phyloP scores from a whole-genome alignment of 495 filamentous ascomycete species.

The Cryomyces minteri region DNA sequence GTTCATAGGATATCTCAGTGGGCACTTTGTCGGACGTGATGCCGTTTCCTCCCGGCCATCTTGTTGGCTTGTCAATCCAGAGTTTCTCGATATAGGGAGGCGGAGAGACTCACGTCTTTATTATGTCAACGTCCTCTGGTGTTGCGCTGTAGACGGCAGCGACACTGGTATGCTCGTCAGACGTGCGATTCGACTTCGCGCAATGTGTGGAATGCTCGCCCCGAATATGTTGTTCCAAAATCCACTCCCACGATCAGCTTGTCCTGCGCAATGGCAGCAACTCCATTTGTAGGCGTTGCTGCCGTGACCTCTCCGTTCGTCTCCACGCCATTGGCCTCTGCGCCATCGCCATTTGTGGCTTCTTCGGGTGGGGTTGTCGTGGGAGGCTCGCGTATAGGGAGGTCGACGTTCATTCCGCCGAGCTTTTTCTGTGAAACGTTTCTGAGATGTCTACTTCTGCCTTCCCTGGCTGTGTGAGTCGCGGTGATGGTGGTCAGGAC shows the following conservation, averaged over 20 bases:
- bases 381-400: neutral
- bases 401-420: conserved; percentile 1
- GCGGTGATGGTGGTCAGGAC: too few relatives aligned
- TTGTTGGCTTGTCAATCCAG: neutral
- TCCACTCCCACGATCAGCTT: conserved; percentile 44
- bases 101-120: conserved; percentile 31
- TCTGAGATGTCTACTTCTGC: too few relatives aligned
- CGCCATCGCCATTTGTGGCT: neutral
- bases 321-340: neutral
- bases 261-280: too few relatives aligned
- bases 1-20: conserved; percentile 24
- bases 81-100: neutral
- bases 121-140: conserved; percentile 61
- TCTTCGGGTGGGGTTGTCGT: neutral
- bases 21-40: conserved; percentile 27
- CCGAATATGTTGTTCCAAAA: conserved; percentile 54
- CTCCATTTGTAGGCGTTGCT: too few relatives aligned
- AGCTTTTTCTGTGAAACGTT: neutral
- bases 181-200: conserved; percentile 4
- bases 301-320: neutral
- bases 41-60: conserved; percentile 53
- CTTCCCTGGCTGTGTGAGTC: too few relatives aligned
- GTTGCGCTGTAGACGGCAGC: conserved; percentile 59
- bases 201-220: conserved; percentile 24
- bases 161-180: conserved; percentile 27